These are phyloP conservation scores for Phaseolus lunatus DNA, from an alignment of 306 rosid species.

Conservation along the genomic window DNA sequence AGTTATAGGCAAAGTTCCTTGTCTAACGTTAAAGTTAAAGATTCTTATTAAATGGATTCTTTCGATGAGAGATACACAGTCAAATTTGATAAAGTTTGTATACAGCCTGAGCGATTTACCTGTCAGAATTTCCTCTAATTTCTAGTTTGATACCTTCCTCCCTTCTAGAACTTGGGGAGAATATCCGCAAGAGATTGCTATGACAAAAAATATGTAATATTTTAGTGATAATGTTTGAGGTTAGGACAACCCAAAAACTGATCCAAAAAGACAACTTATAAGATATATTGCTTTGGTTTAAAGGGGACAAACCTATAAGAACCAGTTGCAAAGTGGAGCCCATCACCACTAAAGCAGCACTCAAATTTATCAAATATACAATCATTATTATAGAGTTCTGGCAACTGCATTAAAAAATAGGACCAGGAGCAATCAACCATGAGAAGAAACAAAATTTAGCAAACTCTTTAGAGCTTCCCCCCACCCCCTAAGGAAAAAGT, in stretches of 20 bases:
- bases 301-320: conserved; percentile 62
- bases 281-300: conserved; percentile 25
- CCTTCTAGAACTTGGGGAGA: conserved; percentile 54
- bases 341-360: conserved; percentile 71
- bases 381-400: conserved; percentile 66
- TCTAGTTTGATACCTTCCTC: conserved; percentile 61
- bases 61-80: too few relatives aligned
- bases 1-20: too few relatives aligned
- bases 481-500: not conserved
- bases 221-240: conserved; percentile 34
- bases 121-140: conserved; percentile 56
- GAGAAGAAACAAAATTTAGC: conserved; percentile 6
- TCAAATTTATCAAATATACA: conserved; percentile 72
- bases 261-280: not conserved
- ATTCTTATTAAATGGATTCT: too few relatives aligned
- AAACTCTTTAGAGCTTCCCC: not conserved
- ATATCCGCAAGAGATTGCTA: conserved; percentile 66
- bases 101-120: conserved; percentile 43
- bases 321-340: conserved; percentile 72
- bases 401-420: conserved; percentile 51
- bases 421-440: conserved; percentile 27
- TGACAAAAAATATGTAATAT: conserved; percentile 38
- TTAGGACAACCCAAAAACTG: not conserved
- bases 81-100: not conserved
- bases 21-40: too few relatives aligned